Base-by-base conservation (phyloP, 805 yeast species). In the Komagataella populi region DNA sequence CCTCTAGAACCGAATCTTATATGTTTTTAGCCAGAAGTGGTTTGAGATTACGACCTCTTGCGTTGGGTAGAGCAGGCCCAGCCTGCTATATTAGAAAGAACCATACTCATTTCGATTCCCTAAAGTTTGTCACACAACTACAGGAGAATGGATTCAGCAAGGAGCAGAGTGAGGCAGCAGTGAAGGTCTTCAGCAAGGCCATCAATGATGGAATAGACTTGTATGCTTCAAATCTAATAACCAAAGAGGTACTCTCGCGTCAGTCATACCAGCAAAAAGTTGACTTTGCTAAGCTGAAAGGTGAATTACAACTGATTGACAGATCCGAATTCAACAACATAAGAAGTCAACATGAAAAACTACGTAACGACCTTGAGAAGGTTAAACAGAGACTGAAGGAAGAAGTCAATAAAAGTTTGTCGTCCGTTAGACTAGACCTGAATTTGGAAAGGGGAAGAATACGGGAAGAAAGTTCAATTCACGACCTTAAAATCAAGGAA, bases 261-360 rank as follows among this genome's bases (percentile, higher is more conserved):
- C 77, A 89, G 61, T 84, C 96, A 3, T 93, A 93, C 65, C 96
- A 91, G 63, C 98, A 93, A 60, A 87, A 91, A 59, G 97, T 93
- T 36, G 98, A 93, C 63, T 91, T 93, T 73, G 93, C 96, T 44
- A 91, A 91, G 62, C 75, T 93, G 54, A 84, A 90, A 61, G 95
- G 96, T 36, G 98, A 91, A 64, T 73, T 93, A 46, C 90, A 88
- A 59, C 81, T 88, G 49, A 78, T 87, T 66, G 98, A 93, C 68
- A 81, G 82, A 62, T 77, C 88, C 23, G 98, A 93, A 60, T 85
- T 87, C 61, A 82, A 85, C 53, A 79, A 80, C 50, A 75, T 91
- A 54, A 82, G 84, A 59, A 86, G 84, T 60, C 97, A 93, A 63
- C 91, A 87, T 61, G 98, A 91, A 59, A 74, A 88, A 50, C 72